Evolutionary conservation across 2,329 filamentous ascomycete species (phyloP).

Genomic region (Colletotrichum sp.): DNA sequence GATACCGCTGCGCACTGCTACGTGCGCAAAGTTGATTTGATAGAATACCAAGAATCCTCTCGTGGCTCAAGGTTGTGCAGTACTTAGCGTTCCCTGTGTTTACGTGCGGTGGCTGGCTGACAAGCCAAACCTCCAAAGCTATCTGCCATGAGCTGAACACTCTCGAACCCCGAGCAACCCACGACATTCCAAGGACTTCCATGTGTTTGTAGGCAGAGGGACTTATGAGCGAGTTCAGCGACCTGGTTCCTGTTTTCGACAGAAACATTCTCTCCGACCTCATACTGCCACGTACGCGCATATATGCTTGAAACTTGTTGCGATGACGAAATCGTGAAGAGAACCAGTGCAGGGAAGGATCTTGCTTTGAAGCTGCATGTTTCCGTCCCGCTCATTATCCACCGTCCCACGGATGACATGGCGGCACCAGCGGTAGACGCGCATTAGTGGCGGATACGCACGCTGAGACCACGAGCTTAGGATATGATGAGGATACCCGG

Average conservation of each 20-base stretch:
- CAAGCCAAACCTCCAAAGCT: neutral
- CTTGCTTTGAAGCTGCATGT: neutral
- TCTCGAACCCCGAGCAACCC: neutral
- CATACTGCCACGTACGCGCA: neutral
- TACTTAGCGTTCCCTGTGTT: neutral
- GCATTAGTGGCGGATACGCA: neutral
- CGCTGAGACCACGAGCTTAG: neutral
- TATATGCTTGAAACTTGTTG: neutral
- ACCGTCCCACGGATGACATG: neutral
- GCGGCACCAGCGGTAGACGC: neutral
- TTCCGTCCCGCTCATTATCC: neutral
- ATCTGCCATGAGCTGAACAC: neutral
- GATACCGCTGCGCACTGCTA: neutral
- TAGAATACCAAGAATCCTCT: neutral
- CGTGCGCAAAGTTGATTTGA: neutral
- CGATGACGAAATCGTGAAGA: neutral
- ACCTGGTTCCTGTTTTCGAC: neutral
- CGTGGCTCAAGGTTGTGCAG: neutral
- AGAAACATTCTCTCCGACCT: neutral
- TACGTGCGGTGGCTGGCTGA: neutral
- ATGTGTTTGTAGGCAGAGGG: neutral
- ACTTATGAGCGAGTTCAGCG: neutral
- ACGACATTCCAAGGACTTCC: neutral
- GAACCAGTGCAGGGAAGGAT: neutral
- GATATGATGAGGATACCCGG: neutral